Evolutionary conservation across 768 basidiomycete genomes (phyloP).

Genomic region (Collybiopsis confluens): DNA sequence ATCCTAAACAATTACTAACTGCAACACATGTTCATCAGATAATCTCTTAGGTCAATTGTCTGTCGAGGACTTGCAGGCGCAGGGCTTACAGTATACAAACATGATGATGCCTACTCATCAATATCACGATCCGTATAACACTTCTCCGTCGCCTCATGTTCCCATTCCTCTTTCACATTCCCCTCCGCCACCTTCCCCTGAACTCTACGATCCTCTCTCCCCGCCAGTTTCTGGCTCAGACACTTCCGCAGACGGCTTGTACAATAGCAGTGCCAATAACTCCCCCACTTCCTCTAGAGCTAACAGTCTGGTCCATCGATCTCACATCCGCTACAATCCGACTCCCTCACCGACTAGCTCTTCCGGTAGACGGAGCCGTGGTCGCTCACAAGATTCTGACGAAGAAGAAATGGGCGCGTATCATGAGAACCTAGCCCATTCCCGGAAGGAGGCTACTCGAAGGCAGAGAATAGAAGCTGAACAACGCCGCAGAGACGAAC

Average conservation of each 20-base stretch:
- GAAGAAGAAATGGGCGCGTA: constrained; percentile 71
- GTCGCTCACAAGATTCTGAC: constrained; percentile 75
- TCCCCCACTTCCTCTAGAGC: constrained; percentile 77
- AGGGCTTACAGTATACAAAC: constrained; percentile 40
- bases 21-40: constrained; percentile 66
- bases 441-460: constrained; percentile 80
- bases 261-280: constrained; percentile 74
- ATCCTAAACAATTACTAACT: constrained; percentile 29
- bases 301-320: constrained; percentile 72
- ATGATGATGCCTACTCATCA: constrained; percentile 65
- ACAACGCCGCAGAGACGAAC: constrained; percentile 82
- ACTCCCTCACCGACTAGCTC: constrained; percentile 80
- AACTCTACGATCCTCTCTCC: constrained; percentile 80
- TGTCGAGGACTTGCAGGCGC: constrained; percentile 65
- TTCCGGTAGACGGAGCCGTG: constrained; percentile 61
- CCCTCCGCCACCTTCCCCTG: constrained; percentile 73
- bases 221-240: constrained; percentile 88
- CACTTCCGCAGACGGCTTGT: constrained; percentile 78
- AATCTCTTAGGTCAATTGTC: constrained; percentile 58
- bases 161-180: constrained; percentile 56
- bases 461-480: constrained; percentile 87
- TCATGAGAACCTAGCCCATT: constrained; percentile 69
- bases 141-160: constrained; percentile 64
- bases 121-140: constrained; percentile 54
- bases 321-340: constrained; percentile 68